Base-by-base conservation (phyloP, 1,284 basidiomycete species). In the Quambalaria eucalypti region DNA sequence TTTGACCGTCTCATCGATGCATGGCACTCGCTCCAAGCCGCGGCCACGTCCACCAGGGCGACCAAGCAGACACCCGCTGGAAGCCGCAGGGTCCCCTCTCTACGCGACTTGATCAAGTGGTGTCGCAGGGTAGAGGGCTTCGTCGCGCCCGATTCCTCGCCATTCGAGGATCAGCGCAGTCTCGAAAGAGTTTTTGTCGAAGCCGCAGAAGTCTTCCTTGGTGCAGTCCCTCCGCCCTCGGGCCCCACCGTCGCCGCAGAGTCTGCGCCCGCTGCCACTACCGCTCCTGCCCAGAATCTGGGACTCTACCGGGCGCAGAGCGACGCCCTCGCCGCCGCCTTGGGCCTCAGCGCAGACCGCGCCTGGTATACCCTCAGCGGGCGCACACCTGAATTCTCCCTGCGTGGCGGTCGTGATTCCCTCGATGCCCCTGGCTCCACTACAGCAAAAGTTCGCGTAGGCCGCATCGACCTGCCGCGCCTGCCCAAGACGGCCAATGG, bases 151-250 rank as follows among this genome's bases (percentile, higher is more conserved):
- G 25, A 2, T 21, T 23, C 21, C 7, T 26, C 25, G 50, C 56
- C 68, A 19, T 57, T 74, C 48, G 79, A 84, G n/a, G 89, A 91
- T 73, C 84, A 86, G 3, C 78, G 82, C 0, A 74, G 91, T 9
- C 85, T 92, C 54, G 93, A 98, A 73, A 88, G 93, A 55, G 84
- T 95, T 25, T 91, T 87, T 66, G 80, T 92, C 42, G 89, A 95
- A 73, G 89, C 88, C 0, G 82, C 86, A 26, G 95, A 98, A 74
- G 83, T 95, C 26, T 97, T 98, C 78, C 87, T 97, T 60, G 90
- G 89, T 82, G 26, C 84, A 60, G 54, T 66, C 9, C 52, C 56
- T 14, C 64, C 31, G 54, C 12, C 57, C 60, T 25, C 31, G 19
- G 39, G 16, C 12, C 36, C 3, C 16, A 21, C 36, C 16, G 10